Base-by-base conservation (phyloP, 108 stramenopile genomes). In the Cyclostephanos tholiformis region DNA sequence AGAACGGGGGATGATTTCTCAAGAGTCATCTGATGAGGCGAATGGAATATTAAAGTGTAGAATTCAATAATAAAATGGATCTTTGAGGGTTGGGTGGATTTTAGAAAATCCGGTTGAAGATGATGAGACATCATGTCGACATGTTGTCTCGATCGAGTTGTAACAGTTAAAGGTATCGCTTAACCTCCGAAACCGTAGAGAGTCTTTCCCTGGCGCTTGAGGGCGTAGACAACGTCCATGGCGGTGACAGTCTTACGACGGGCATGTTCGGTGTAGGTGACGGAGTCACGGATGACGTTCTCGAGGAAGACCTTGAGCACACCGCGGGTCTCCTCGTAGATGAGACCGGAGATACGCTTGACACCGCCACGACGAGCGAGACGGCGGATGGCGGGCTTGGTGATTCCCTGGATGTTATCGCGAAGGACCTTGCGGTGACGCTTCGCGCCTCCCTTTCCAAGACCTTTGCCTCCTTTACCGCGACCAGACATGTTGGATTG, bases 201-300 rank as follows among this genome's bases (percentile, higher is more conserved):
- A 67, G 95, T 96, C 88, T 94, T 91, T 80, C 95, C 97, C 91
- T 98, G 97, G 71, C 96, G 89, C 92, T 98, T 98, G 74, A 98
- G 86, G 78, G 88, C 87, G 74, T 91, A 89, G 51, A 88, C 88
- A 55, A 89, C 87, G 71, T 91, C 89, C 82, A 89, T 85, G 72
- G 87, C 87, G 17, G 85, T 83, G 76, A 83, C 84, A 43, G 84
- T 85, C 84, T 85, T 97, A 56, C 96, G 87, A 64, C 92, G 92
- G 57, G 96, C 96, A 79, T 95, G 93, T 78, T 97, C 93, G 38
- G 96, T 94, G 88, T 97, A 97, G 74, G 92, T 93, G 64, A 86
- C 86, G 80, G 92, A 88, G 77, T 84, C 86, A 55, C 84, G 69
- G 65, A 84, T 84, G 76, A 90, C 88, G 66, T 90, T 89, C 85